These are phyloP conservation scores for Candolleomyces eurysporus DNA, from an alignment of 768 basidiomycete species.

Conservation along the genomic window DNA sequence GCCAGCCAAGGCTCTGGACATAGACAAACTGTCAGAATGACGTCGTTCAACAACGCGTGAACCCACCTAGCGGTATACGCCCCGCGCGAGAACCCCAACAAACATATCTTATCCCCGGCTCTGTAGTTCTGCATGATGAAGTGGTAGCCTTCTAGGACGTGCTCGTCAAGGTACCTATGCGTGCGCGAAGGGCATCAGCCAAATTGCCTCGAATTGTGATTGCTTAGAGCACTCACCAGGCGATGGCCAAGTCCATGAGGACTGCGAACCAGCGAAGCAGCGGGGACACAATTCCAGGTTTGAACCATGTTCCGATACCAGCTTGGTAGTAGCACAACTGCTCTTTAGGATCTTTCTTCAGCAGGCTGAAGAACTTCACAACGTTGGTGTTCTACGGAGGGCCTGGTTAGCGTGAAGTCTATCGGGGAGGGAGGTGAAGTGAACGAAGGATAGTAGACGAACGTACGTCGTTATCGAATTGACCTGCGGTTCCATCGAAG, in stretches of 20 bases:
- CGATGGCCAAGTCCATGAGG: constrained; percentile 65
- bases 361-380: constrained; percentile 64
- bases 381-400: constrained; percentile 58
- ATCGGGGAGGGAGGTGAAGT: not conserved
- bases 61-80: constrained; percentile 44
- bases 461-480: constrained; percentile 48
- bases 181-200: not conserved
- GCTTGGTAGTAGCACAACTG: constrained; percentile 73
- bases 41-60: constrained; percentile 11
- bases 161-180: constrained; percentile 62
- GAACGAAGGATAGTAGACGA: not conserved
- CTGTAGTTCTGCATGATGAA: constrained; percentile 79
- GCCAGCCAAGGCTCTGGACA: constrained; percentile 71
- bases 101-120: constrained; percentile 69
- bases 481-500: constrained; percentile 65
- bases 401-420: not conserved
- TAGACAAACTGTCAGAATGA: constrained; percentile 12
- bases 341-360: constrained; percentile 57
- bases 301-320: constrained; percentile 52
- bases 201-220: too few relatives aligned
- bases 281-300: constrained; percentile 66
- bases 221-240: constrained; percentile 48
- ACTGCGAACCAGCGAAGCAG: constrained; percentile 57
- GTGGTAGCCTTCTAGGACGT: constrained; percentile 73
- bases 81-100: constrained; percentile 78